Evolutionary conservation across 306 rosid genomes (phyloP), one percentile per base, ranked within the genome.

Genomic region (Urtica urens): DNA sequence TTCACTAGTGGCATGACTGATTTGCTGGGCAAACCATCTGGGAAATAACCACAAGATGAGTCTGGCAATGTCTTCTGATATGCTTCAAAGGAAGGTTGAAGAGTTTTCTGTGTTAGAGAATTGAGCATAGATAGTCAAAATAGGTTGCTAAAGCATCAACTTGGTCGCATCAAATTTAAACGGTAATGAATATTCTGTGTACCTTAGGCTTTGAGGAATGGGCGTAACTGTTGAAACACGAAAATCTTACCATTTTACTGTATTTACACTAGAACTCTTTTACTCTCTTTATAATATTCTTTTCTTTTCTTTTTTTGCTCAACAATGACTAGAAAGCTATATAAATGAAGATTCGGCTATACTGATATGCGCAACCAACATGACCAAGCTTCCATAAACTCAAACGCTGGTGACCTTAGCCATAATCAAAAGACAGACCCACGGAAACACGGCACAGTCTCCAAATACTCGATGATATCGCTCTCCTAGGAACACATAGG

Each of bases 391-490:
- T 75, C 79, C 45, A 33, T 58, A 47, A 42, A 48, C 31, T 63
- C 37, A 70, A 53, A 53, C 58, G 51, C 22, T 14, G 51, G 37
- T 35, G 63, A 37, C 68, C 74, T 90, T 90, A 90, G 87, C 99
- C 99, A 69, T 90, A 90, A 81, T 90, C 99, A 58, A 90, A 72
- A 1, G 83, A 77, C 63, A 81, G 73, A 25, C 99, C 99, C 66
- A 58, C 94, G 16, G 90, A 77, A 57, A 85, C 80, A 46, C 99
- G 99, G 55, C 99, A 85, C 79, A 90, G 51, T 73, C 95, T 85
- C 99, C 99, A 90, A 58, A 90, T 52, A 60, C 77, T 81, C 5
- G 94, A 82, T 49, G 87, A 76, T 51, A 80, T 81, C 28, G 95
- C 77, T 58, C 80, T 71, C 52, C 79, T 60, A 37, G 71, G 41